Base-by-base conservation (phyloP, 768 basidiomycete genomes). In the Fistulinella prunicolor region DNA sequence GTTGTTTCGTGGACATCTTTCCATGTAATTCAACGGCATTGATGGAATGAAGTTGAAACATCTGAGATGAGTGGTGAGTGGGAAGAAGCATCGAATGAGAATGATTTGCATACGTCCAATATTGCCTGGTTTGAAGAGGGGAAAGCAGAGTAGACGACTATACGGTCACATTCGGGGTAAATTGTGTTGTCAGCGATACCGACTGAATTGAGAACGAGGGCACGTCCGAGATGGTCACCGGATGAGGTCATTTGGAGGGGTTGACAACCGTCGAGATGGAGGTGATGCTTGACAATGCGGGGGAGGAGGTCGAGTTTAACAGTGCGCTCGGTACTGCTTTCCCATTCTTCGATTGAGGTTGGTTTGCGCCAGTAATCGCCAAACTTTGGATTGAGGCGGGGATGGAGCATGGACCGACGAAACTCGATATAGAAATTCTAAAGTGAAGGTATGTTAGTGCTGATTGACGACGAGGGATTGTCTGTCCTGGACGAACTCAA, bases 381-480 rank as follows among this genome's bases (percentile, higher is more conserved):
- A 0, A 0, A 0, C 2, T 43, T 48, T 0, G 46, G 40, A 16
- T 36, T 47, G 3, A 39, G 9, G 1, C 0, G 7, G 0, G 54
- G 54, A 22, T 56, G 47, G 0, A 58, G 51, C 6, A 58, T 40
- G 0, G 49, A 42, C 0, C 43, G 21, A 1, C 46, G 22, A 26
- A 58, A 53, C 16, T 58, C 50, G 0, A 55, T 53, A 6, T 58
- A 58, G 13, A 58, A 56, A 28, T 58, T 23, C 54, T 58, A 34
- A 9, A 28, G 26, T 34, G 7, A 16, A 34, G 12, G 5, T 16
- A 16, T 16, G 9, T 34, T 34, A 34, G 32, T 34, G 10, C 26
- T 28, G 26, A 28, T 28, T 28, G 10, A 10, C 26, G 26, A 28
- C 26, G 10, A 28, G 26, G 26, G 26, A 28, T 6, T 10, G 26